Evolutionary conservation across 73 alveolate genomes (phyloP).

Genomic region (Uronychia setigera): DNA sequence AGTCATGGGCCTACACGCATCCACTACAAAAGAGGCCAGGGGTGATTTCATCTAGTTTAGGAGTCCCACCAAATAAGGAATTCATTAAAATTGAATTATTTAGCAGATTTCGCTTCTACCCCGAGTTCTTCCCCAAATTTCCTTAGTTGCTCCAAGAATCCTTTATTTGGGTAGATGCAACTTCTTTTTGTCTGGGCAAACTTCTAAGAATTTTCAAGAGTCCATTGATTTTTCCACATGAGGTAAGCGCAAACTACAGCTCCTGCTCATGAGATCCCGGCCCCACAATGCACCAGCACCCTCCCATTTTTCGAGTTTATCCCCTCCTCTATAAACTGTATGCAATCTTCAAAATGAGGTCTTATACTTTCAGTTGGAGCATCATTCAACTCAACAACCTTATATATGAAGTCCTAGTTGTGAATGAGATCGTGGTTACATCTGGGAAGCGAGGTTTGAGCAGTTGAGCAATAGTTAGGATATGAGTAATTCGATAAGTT

Average conservation of each 20-base stretch:
- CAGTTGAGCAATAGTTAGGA: constrained; percentile 50
- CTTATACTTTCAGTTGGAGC: constrained; percentile 49
- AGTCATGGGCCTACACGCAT: constrained; percentile 51
- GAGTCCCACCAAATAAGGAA: too few relatives aligned
- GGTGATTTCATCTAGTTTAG: constrained; percentile 14
- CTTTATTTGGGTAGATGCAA: constrained; percentile 20
- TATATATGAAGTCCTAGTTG: constrained; percentile 1
- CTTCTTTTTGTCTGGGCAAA: neutral
- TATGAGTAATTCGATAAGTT: too few relatives aligned
- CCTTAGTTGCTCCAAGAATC: constrained; percentile 54
- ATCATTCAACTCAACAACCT: constrained; percentile 46
- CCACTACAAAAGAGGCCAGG: constrained; percentile 7
- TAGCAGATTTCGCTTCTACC: too few relatives aligned
- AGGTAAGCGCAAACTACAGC: constrained; percentile 69
- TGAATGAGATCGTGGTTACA: too few relatives aligned
- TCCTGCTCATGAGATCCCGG: constrained; percentile 79
- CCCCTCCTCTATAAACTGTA: constrained; percentile 70
- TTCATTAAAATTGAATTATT: too few relatives aligned
- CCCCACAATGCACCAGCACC: constrained; percentile 83
- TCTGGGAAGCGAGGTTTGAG: constrained; percentile 50
- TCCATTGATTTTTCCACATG: constrained; percentile 57
- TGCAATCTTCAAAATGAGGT: constrained; percentile 57
- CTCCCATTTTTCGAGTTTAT: constrained; percentile 53
- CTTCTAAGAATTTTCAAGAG: constrained; percentile 52
- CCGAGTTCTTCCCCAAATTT: constrained; percentile 53